A percentile compares a stretch with the other conserved stretches of the same genome.
phyloP scores from a whole-genome alignment of 345 rosid species.

The Pelargonium nanum region DNA sequence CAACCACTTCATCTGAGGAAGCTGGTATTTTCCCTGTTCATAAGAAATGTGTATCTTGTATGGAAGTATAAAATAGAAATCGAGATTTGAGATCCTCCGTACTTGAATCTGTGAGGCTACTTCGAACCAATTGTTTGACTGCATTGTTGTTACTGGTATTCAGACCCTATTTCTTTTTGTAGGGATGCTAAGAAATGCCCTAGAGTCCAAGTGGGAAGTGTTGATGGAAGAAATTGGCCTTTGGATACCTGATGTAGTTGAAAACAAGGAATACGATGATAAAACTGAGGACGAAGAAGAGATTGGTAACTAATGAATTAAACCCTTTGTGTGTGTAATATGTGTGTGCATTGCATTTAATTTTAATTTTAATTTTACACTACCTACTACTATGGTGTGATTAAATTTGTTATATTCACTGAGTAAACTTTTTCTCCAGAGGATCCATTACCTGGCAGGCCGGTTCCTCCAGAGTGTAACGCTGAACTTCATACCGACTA shows the following conservation, averaged over 20 bases:
- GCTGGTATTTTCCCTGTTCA: background rate
- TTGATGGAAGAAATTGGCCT: conserved; percentile 79
- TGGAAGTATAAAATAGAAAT: too few species aligned
- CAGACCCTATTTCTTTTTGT: too few species aligned
- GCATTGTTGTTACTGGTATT: too few species aligned
- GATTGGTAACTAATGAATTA: conserved; percentile 47
- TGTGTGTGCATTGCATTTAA: too few species aligned
- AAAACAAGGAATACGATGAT: conserved; percentile 69
- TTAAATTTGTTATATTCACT: background rate
- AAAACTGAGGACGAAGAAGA: conserved; percentile 76
- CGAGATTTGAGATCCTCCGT: too few species aligned
- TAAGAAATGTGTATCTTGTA: too few species aligned
- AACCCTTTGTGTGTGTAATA: too few species aligned
- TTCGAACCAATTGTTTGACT: background rate
- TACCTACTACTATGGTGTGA: background rate
- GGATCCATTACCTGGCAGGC: conserved; percentile 79
- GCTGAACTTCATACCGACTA: conserved; percentile 89
- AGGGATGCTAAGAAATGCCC: conserved; percentile 63
- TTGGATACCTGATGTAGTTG: conserved; percentile 70
- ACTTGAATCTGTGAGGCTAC: background rate
- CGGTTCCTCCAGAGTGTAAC: conserved; percentile 62
- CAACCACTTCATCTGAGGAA: background rate
- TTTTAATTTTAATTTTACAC: too few species aligned
- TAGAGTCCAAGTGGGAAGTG: conserved; percentile 70
- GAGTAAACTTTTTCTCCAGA: conserved; percentile 23